These are phyloP conservation scores for Eucalyptus tenuipes DNA, from an alignment of 345 rosid genomes.

Conservation along the genomic window DNA sequence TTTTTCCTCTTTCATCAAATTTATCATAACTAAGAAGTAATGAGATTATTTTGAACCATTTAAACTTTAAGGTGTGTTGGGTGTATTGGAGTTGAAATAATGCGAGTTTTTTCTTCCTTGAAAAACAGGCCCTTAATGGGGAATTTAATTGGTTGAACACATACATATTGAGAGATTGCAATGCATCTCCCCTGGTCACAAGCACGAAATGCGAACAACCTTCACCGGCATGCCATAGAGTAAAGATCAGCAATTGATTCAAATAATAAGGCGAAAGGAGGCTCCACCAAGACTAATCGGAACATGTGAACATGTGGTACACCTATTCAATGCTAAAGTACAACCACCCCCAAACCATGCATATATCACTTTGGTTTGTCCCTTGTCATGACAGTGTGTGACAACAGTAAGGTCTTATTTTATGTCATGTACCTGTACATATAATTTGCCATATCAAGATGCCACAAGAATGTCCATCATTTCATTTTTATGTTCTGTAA, in stretches of 20 bases:
- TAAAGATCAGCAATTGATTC: background rate
- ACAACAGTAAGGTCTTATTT: background rate
- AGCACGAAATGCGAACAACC: background rate
- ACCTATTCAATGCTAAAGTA: background rate
- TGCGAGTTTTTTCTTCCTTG: background rate
- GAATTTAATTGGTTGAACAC: background rate
- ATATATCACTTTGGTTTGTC: background rate
- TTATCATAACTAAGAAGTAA: background rate
- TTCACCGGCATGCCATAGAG: background rate
- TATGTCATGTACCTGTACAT: background rate
- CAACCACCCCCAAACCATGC: background rate
- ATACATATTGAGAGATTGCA: background rate
- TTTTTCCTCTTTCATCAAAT: background rate
- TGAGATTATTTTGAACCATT: background rate
- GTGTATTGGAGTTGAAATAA: background rate
- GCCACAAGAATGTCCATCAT: background rate
- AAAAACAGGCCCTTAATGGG: background rate
- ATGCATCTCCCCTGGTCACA: background rate
- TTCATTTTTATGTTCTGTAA: background rate
- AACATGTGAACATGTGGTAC: background rate
- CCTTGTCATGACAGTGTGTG: background rate
- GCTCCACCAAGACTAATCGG: background rate
- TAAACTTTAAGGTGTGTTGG: background rate
- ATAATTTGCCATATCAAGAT: background rate
- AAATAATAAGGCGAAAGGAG: background rate